Percentiles rank a stretch among this genome's conserved stretches.
phyloP scores from a whole-genome alignment of 164 flowering plant species.

The Annona cherimola region DNA sequence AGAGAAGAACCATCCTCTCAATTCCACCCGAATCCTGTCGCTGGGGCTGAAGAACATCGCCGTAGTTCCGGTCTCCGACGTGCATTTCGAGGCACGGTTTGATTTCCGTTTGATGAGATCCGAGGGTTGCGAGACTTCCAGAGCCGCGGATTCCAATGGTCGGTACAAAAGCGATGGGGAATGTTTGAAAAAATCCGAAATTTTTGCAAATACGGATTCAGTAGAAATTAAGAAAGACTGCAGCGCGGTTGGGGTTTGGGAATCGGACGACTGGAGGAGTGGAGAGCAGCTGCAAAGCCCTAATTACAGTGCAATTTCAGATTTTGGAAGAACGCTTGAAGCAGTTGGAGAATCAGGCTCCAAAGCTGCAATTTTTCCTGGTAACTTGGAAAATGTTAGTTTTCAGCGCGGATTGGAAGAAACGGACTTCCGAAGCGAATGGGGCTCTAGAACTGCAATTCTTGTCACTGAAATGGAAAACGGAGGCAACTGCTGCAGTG shows the following conservation, averaged over 20 bases:
- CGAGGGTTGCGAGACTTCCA: not conserved
- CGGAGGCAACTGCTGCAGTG: not conserved
- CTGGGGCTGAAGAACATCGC: conserved; percentile 61
- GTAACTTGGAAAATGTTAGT: not conserved
- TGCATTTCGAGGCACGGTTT: conserved; percentile 44
- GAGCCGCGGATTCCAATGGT: not conserved
- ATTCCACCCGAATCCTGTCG: conserved; percentile 62
- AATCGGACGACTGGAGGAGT: not conserved
- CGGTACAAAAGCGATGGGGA: not conserved
- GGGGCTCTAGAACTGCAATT: not conserved
- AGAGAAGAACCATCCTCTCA: conserved; percentile 68
- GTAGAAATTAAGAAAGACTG: not conserved
- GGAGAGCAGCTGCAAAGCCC: not conserved
- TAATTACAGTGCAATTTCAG: not conserved
- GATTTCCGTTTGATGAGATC: conserved; percentile 22
- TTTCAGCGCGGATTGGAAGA: not conserved
- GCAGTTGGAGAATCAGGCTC: not conserved
- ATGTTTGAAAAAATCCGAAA: not conserved
- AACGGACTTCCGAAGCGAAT: not conserved
- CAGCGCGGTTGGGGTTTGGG: not conserved
- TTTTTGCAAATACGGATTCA: not conserved
- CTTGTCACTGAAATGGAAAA: not conserved
- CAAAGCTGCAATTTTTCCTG: not conserved
- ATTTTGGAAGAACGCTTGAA: not conserved
- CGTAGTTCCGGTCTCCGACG: conserved; percentile 51